Base-by-base conservation (phyloP, 768 basidiomycete species). In the Myochromella boudieri region DNA sequence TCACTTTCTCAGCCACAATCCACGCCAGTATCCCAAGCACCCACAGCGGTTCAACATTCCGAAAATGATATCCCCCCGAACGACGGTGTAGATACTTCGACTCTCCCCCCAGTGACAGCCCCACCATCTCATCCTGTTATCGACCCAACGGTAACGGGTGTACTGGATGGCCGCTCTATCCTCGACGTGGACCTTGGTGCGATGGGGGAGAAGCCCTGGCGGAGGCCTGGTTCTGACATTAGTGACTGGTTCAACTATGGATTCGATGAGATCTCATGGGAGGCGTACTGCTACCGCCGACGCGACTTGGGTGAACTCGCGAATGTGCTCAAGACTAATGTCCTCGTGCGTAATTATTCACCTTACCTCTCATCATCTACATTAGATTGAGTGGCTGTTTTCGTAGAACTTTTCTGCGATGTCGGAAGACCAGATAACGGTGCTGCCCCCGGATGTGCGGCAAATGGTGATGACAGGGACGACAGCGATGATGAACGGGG, bases 161-260 rank as follows among this genome's bases (percentile, higher is more conserved):
- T 77, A 25, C 68, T 89, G 34, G 81, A 90, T 58, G 82, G 91
- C 8, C 84, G 80, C 42, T 85, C 83, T 22, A 88, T 97, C 34
- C 80, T 91, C 27, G 94, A 97, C 45, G 77, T 93, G 21, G 95
- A 97, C 61, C 57, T 95, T 39, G 76, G 64, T 36, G 80, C 81
- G 21, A 74, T 87, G 72, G 68, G 77, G 7, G 88, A 91, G 51
- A 95, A 95, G 60, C 85, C 85, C 3, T 99, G 97, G 97, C 74
- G 97, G 51, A 69, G 84, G 48, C 88, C 94, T 6, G 97, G 97
- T 26, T 85, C 90, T 3, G 93, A 97, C 70, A 75, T 97, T 51
- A 87, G 89, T 55, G 95, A 97, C 70, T 99, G 94, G 88, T 99
- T 99, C 69, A 98, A 99, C 67, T 98, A 97, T 57, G 97, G 97